Evolutionary conservation across 2,329 filamentous ascomycete genomes (phyloP), one percentile per base, ranked within the genome.

Genomic region (Fusarium fracticaudum): DNA sequence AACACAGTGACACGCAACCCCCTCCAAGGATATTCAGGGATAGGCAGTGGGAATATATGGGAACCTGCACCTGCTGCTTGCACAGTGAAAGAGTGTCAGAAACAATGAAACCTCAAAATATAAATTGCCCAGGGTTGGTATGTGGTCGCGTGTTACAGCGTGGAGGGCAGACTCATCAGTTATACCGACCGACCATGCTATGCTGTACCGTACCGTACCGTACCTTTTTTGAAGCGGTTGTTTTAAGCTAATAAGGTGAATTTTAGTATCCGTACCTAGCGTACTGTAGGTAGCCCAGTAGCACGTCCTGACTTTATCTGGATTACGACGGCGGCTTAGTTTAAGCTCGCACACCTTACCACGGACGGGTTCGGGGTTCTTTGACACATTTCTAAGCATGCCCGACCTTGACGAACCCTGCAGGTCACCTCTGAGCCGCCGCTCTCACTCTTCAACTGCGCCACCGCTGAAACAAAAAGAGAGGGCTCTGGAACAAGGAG

Each of bases 71-170:
- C 45, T n/a, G 20, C 47, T 50, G 17, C 48, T 51, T 58, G 50
- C 47, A 41, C 61, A 51, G 44, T 60, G 51, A 67, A 50, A 45
- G 43, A 48, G 31, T 60, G 44, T 29, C 35, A 55, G 33, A 40
- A 26, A 57, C 37, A 57, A 57, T 50, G 64, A 57, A 59, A 55
- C 37, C 51, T 43, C 37, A 9, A 29, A 38, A 35, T 51, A 9
- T 17, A 35, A 24, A 51, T 20, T 53, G 24, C 55, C 71, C 53
- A 72, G 64, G 72, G 68, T 62, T 74, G 72, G 72, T 64, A 74
- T 72, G 53, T 74, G 72, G 68, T 74, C 72, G 72, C 72, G 72
- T 74, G 72, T 74, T 74, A 57, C 71, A 51, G 38, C 40, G 57
- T 58, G 66, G 40, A 70, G 31, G 40, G 35, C 38, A 37, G 35